Base-by-base conservation (phyloP, 352 stramenopile species). In the Phytophthora rubi region DNA sequence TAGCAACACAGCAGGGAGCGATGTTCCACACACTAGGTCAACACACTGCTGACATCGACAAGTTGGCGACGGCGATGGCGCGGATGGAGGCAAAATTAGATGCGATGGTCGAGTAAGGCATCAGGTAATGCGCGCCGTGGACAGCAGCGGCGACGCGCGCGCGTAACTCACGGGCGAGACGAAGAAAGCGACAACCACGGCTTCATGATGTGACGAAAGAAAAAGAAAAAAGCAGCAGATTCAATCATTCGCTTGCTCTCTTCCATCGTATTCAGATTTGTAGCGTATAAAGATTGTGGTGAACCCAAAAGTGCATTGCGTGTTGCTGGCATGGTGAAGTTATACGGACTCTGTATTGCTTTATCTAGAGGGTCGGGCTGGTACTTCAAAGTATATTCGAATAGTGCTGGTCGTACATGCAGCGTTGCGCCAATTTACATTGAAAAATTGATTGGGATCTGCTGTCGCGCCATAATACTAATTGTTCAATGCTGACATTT, bases 21-120 rank as follows among this genome's bases (percentile, higher is more conserved):
- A 96, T 96, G 88, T 96, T 96, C 75, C 88, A 96, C 75, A 94
- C 86, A 88, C 77, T 96, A 88, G 85, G 88, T 68, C 88, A 96
- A 81, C 88, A 96, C 76, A 96, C 88, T 62, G 83, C 83, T 71
- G 85, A 96, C 72, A 96, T 96, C 62, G 88, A 96, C 85, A 92
- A 92, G 74, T 80, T 96, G 65, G 83, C 88, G 65, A 88, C 71
- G 21, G 88, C 88, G 52, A 93, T 96, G 81, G 87, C 88, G 83
- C 83, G 88, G 74, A 96, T 96, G 88, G 88, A 96, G 75, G 88
- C 86, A 71, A 96, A 96, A 85, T 88, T 96, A 82, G 88, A 96
- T 70, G 68, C 87, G 51, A 77, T 94, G 64, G 83, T 78, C 67
- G 88, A 93, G 71, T 92, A 93, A 87, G 60, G 52, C 47, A 60